Evolutionary conservation across 2,329 filamentous ascomycete genomes (phyloP).

Genomic region (Bertia moriformis): DNA sequence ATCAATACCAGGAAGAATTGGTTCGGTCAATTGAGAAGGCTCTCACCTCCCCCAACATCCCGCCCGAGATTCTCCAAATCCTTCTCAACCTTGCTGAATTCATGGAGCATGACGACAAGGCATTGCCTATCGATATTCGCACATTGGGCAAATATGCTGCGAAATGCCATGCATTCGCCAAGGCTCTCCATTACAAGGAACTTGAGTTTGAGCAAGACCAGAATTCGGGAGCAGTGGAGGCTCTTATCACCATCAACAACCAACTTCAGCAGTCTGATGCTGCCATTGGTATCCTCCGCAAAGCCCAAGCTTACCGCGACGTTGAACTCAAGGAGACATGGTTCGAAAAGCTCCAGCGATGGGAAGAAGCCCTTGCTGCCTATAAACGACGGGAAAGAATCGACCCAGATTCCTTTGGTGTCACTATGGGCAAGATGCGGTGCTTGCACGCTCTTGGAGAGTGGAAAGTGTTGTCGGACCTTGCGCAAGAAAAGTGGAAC

Average conservation of each 20-base stretch:
- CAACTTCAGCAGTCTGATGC: slow-evolving; percentile 97
- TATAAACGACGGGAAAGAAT: slow-evolving; percentile 76
- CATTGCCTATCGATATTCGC: slow-evolving; percentile 89
- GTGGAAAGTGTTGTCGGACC: slow-evolving; percentile 80
- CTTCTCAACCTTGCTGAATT: slow-evolving; percentile 94
- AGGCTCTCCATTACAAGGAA: slow-evolving; percentile 97
- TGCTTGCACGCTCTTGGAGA: slow-evolving; percentile 93
- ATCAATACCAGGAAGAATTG: slow-evolving; percentile 86
- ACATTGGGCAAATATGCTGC: slow-evolving; percentile 88
- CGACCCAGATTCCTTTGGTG: slow-evolving; percentile 63
- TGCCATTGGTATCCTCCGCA: slow-evolving; percentile 90
- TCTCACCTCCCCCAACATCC: slow-evolving; percentile 86
- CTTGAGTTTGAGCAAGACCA: slow-evolving; percentile 96
- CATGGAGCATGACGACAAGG: slow-evolving; percentile 99
- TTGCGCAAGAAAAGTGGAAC: slow-evolving; percentile 88
- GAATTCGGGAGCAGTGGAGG: slow-evolving; percentile 87
- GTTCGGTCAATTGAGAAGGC: slow-evolving; percentile 92
- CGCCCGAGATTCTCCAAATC: slow-evolving; percentile 85
- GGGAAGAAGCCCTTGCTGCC: slow-evolving; percentile 89
- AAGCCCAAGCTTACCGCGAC: slow-evolving; percentile 89
- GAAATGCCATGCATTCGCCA: slow-evolving; percentile 94
- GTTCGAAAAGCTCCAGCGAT: slow-evolving; percentile 96
- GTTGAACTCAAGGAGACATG: slow-evolving; percentile 72
- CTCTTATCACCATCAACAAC: slow-evolving; percentile 97
- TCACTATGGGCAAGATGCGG: slow-evolving; percentile 99